Conservation (phyloP, 768 basidiomycete genomes). For the Sutorius australiensis region DNA sequence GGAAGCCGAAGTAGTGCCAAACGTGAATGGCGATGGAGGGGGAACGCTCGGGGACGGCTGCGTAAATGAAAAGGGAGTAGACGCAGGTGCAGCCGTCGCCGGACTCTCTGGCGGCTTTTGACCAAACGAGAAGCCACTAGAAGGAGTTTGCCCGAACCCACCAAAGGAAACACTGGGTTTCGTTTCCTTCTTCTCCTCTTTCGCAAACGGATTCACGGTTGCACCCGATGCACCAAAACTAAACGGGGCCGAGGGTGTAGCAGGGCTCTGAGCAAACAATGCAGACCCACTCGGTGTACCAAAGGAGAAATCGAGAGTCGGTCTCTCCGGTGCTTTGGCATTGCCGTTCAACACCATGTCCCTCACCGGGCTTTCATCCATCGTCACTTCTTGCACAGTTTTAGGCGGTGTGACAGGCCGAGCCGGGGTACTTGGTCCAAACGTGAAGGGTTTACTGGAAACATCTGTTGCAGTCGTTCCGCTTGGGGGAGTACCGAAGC, state of each 20-base stretch:
- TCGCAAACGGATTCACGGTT: constrained; percentile 46
- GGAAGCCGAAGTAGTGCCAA: constrained; percentile 38
- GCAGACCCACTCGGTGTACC: constrained; percentile 33
- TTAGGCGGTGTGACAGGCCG: constrained; percentile 66
- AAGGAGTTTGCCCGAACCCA: constrained; percentile 44
- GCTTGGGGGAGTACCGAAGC: constrained; percentile 44
- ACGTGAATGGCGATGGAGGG: constrained; percentile 41
- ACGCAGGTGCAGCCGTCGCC: constrained; percentile 33
- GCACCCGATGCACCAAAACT: constrained; percentile 30
- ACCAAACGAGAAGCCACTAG: constrained; percentile 46
- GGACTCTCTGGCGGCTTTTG: constrained; percentile 40
- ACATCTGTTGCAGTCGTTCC: constrained; percentile 38
- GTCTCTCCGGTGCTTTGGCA: constrained; percentile 36
- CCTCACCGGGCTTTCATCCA: constrained; percentile 80
- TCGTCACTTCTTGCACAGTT: constrained; percentile 62
- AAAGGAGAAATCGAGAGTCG: constrained; percentile 50
- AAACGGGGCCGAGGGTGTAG: constrained; percentile 32
- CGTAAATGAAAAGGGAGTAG: constrained; percentile 49
- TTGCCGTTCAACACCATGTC: constrained; percentile 47
- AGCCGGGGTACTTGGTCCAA: constrained; percentile 41
- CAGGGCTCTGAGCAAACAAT: constrained; percentile 34
- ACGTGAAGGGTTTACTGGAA: constrained; percentile 51
- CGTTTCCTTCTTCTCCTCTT: constrained; percentile 45
- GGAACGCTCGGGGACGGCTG: constrained; percentile 36
- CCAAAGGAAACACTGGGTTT: constrained; percentile 41